A percentile compares a stretch with the other conserved stretches of the same genome.
phyloP scores from a whole-genome alignment of 306 rosid species.

The Astragalus glycyphyllos region DNA sequence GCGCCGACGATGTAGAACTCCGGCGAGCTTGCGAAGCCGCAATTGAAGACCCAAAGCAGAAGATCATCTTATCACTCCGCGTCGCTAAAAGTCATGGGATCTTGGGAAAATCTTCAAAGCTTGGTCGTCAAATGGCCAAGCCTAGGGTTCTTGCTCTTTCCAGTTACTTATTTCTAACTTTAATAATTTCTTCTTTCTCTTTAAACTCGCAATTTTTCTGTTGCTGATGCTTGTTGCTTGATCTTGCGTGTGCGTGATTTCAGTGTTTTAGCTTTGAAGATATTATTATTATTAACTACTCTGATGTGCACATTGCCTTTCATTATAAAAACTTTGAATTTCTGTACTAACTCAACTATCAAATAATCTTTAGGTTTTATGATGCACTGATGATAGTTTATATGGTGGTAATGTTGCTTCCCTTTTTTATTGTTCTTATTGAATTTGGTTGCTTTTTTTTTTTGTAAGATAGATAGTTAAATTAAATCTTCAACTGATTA shows the following conservation, averaged over 20 bases:
- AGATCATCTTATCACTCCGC: conserved; percentile 77
- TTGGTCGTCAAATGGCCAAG: conserved; percentile 94
- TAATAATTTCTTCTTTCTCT: not conserved
- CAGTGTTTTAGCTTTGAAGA: conserved; percentile 20
- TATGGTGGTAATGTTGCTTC: not conserved
- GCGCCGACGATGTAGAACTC: conserved; percentile 89
- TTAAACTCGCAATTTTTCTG: not conserved
- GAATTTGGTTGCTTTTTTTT: not conserved
- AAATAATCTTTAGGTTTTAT: conserved; percentile 6
- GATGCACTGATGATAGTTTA: conserved; percentile 7
- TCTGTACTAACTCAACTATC: not conserved
- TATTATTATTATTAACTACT: conserved; percentile 31
- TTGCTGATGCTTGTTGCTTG: conserved; percentile 8
- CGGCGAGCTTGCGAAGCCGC: conserved; percentile 97
- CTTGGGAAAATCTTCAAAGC: conserved; percentile 79
- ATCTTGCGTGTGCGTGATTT: conserved; percentile 23
- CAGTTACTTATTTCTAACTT: conserved; percentile 61
- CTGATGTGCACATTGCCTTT: conserved; percentile 22
- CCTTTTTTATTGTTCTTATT: not conserved
- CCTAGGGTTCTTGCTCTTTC: conserved; percentile 99
- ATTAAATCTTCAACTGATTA: conserved; percentile 33
- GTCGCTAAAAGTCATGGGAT: conserved; percentile 82
- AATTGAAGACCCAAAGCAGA: conserved; percentile 82
- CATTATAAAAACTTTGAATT: conserved; percentile 19
- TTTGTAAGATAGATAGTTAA: conserved; percentile 23